Conservation (phyloP, 2,329 filamentous ascomycete species). For the Fusarium abutilonis region DNA sequence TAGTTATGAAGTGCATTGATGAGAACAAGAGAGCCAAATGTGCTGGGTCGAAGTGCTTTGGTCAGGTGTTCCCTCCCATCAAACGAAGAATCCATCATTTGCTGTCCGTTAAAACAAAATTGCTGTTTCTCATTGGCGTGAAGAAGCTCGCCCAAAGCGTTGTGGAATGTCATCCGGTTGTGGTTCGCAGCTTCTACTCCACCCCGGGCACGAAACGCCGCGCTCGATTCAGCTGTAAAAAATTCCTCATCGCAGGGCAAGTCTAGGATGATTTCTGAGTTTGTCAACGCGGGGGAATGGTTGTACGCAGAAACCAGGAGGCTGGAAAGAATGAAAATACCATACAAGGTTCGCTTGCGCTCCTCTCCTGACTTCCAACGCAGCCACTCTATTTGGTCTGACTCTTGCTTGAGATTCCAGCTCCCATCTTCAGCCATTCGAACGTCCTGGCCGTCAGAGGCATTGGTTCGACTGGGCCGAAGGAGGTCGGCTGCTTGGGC, state of each 20-base stretch:
- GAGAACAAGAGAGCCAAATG: slow-evolving; percentile 88
- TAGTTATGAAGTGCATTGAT: slow-evolving; percentile 98
- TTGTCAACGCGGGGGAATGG: slow-evolving; percentile 87
- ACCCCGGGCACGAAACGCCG: slow-evolving; percentile 81
- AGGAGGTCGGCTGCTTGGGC: slow-evolving; percentile 85
- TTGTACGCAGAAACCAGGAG: slow-evolving; percentile 93
- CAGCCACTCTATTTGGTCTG: slow-evolving; percentile 73
- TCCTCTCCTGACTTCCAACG: slow-evolving; percentile 90
- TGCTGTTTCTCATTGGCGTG: slow-evolving; percentile 75
- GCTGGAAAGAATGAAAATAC: slow-evolving; percentile 91
- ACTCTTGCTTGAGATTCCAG: slow-evolving; percentile 59
- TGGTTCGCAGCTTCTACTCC: slow-evolving; percentile 75
- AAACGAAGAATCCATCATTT: slow-evolving; percentile 22
- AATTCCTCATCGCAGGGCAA: slow-evolving; percentile 93
- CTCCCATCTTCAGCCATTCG: slow-evolving; percentile 65
- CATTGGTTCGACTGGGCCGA: slow-evolving; percentile 57
- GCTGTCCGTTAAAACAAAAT: slow-evolving; percentile 43
- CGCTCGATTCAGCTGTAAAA: slow-evolving; percentile 83
- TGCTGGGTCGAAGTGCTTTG: slow-evolving; percentile 80
- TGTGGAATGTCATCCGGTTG: slow-evolving; percentile 80
- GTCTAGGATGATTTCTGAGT: slow-evolving; percentile 90
- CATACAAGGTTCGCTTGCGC: slow-evolving; percentile 90
- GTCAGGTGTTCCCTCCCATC: slow-evolving; percentile 58
- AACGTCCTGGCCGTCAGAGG: slow-evolving; percentile 62
- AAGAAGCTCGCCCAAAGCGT: slow-evolving; percentile 81